Conservation (phyloP, 139 green algal genomes). For the Coelastrella sp. region DNA sequence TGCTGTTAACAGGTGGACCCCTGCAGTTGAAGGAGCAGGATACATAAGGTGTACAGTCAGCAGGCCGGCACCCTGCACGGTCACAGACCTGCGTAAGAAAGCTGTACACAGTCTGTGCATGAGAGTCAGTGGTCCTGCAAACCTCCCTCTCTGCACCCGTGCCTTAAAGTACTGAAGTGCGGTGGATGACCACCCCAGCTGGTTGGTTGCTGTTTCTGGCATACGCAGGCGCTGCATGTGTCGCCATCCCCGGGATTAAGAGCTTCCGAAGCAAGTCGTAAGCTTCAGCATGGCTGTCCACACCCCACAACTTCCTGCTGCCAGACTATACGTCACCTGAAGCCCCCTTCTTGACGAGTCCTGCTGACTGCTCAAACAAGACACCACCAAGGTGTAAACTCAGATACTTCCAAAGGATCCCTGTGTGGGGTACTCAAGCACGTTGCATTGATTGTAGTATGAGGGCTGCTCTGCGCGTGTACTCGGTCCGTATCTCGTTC, state of each 20-base stretch:
- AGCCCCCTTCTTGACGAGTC: neutral
- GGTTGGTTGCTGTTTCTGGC: slow-evolving; percentile 1
- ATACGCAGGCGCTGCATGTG: neutral
- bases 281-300: neutral
- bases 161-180: neutral
- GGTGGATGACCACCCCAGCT: neutral
- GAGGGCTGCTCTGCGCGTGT: neutral
- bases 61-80: neutral
- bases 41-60: neutral
- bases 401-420: neutral
- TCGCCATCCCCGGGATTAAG: neutral
- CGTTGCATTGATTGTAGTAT: neutral
- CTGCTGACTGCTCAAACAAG: neutral
- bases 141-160: neutral
- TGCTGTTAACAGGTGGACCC: neutral
- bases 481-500: neutral
- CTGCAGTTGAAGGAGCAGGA: neutral
- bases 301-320: neutral
- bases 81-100: neutral
- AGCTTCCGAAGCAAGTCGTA: neutral
- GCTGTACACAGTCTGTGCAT: too few species aligned
- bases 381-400: neutral
- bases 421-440: neutral
- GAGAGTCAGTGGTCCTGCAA: neutral
- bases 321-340: neutral